Conservation (phyloP, 495 filamentous ascomycete species). For the Penicillium alfredii region DNA sequence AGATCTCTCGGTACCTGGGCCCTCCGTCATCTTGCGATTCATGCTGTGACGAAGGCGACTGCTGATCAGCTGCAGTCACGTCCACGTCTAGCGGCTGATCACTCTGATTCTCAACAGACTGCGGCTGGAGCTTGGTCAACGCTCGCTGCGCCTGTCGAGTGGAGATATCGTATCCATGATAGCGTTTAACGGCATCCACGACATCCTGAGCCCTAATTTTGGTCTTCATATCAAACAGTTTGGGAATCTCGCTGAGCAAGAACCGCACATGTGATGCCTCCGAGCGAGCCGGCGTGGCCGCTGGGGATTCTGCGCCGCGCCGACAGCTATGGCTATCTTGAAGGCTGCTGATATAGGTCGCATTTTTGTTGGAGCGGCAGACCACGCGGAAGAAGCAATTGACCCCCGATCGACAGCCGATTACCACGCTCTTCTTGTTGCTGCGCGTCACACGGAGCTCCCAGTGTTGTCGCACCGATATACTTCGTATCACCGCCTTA, state of each 20-base stretch:
- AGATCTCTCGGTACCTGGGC: constrained; percentile 23
- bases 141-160: constrained; percentile 43
- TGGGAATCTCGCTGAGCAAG: constrained; percentile 40
- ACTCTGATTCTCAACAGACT: constrained; percentile 19
- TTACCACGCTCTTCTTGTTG: constrained; percentile 45
- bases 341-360: constrained; percentile 44
- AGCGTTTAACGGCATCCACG: constrained; percentile 41
- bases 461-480: constrained; percentile 44
- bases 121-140: constrained; percentile 37
- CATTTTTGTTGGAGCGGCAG: constrained; percentile 43
- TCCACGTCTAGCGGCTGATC: constrained; percentile 18
- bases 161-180: constrained; percentile 44
- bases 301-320: constrained; percentile 27
- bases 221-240: constrained; percentile 40
- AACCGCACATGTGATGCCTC: constrained; percentile 47
- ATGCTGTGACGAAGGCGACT: constrained; percentile 17
- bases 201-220: constrained; percentile 38
- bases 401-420: constrained; percentile 37
- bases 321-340: constrained; percentile 42
- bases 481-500: constrained; percentile 38
- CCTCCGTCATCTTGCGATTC: constrained; percentile 17
- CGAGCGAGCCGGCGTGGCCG: constrained; percentile 36
- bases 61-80: constrained; percentile 16
- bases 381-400: constrained; percentile 44
- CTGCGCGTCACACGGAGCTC: constrained; percentile 42